Evolutionary conservation across 257 asterid genomes (phyloP).

Genomic region (Nicotiana tabacum): DNA sequence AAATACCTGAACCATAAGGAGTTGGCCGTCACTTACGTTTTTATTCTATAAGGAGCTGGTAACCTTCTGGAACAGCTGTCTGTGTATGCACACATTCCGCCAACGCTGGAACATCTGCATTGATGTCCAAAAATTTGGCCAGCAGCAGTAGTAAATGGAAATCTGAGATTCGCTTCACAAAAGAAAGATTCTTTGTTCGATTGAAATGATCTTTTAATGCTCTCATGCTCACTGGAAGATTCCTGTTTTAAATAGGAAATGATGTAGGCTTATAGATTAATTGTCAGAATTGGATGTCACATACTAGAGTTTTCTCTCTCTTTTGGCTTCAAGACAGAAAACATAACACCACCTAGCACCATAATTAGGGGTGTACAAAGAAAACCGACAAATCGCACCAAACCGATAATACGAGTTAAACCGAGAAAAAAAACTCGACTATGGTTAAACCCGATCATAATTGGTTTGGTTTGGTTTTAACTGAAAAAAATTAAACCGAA

Average conservation of each 20-base stretch:
- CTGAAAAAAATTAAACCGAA: too few relatives aligned
- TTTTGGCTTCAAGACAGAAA: neutral
- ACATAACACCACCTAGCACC: neutral
- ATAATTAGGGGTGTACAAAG: too few relatives aligned
- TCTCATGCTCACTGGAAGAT: conserved; percentile 37
- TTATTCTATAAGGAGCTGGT: conserved; percentile 81
- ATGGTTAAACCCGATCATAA: too few relatives aligned
- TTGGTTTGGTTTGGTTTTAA: too few relatives aligned
- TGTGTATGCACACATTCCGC: conserved; percentile 64
- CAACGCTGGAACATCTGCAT: conserved; percentile 80
- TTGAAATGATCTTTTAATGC: conserved; percentile 80
- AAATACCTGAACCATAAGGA: too few relatives aligned
- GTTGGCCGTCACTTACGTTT: too few relatives aligned
- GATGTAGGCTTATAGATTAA: neutral
- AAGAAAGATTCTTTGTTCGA: conserved; percentile 57
- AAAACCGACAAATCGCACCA: too few relatives aligned
- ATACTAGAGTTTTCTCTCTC: neutral
- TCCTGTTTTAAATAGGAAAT: conserved; percentile 83
- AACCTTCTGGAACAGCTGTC: conserved; percentile 76
- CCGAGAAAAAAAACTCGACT: too few relatives aligned
- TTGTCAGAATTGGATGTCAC: neutral
- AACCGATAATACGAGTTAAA: too few relatives aligned
- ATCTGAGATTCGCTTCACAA: conserved; percentile 80
- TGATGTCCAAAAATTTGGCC: conserved; percentile 62
- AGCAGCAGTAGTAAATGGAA: conserved; percentile 80